These are phyloP conservation scores for Plasmopara viticola DNA, from an alignment of 352 stramenopile genomes.

Conservation along the genomic window DNA sequence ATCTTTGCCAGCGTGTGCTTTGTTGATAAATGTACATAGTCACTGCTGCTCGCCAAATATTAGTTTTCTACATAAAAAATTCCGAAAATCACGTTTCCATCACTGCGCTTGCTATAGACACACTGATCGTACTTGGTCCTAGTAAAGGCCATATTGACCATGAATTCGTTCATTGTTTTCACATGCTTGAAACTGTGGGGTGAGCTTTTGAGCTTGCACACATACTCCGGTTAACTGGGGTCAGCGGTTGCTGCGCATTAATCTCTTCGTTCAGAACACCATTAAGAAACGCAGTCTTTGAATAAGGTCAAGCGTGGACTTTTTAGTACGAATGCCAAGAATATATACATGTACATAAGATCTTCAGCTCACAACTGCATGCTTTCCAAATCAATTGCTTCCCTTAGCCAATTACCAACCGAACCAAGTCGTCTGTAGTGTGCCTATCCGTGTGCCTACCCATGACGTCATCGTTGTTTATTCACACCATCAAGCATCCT, in stretches of 20 bases:
- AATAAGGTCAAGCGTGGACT: too few species aligned
- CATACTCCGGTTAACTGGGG: background rate
- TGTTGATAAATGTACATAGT: background rate
- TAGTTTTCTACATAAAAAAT: background rate
- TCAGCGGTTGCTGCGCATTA: background rate
- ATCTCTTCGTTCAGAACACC: too few species aligned
- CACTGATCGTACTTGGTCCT: conserved; percentile 4
- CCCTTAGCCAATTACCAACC: too few species aligned
- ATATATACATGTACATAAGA: too few species aligned
- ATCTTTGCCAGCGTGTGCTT: background rate
- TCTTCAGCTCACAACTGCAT: too few species aligned
- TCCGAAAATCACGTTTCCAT: background rate
- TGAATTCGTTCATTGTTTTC: conserved; percentile 4
- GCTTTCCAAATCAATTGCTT: too few species aligned
- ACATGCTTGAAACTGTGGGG: background rate
- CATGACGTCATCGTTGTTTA: too few species aligned
- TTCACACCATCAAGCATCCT: too few species aligned
- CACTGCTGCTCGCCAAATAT: background rate
- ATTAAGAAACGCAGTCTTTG: too few species aligned
- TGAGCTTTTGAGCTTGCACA: background rate
- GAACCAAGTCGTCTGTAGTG: too few species aligned
- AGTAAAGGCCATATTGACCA: background rate
- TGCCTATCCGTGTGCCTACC: too few species aligned
- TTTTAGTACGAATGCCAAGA: too few species aligned
- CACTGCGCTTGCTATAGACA: background rate